These are phyloP conservation scores for Marasmius tenuissimus DNA, from an alignment of 1,284 basidiomycete genomes.

Conservation along the genomic window DNA sequence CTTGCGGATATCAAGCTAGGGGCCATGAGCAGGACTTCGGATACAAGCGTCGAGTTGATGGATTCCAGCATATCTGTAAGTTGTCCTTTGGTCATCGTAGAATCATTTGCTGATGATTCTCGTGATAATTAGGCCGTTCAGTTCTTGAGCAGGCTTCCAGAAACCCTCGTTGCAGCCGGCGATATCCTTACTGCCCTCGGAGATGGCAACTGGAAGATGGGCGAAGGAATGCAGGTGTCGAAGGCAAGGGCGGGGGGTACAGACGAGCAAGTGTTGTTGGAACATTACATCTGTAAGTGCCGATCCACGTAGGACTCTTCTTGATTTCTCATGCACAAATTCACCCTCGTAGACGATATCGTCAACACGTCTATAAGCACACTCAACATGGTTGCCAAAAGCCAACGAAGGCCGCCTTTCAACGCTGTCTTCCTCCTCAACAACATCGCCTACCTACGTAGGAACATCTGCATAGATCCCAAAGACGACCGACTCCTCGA, in stretches of 20 bases:
- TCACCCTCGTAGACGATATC: constrained; percentile 56
- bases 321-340: constrained; percentile 3
- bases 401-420: constrained; percentile 64
- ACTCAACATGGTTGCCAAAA: constrained; percentile 59
- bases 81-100: constrained; percentile 6
- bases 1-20: constrained; percentile 72
- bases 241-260: constrained; percentile 50
- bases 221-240: constrained; percentile 68
- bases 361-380: constrained; percentile 59
- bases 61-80: constrained; percentile 64
- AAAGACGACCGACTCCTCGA: constrained; percentile 40
- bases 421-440: constrained; percentile 77
- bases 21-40: constrained; percentile 38
- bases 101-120: constrained; percentile 3
- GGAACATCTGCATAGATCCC: constrained; percentile 54
- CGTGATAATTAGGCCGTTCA: constrained; percentile 50
- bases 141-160: constrained; percentile 68
- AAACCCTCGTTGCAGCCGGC: constrained; percentile 64
- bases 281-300: constrained; percentile 70
- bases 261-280: constrained; percentile 60
- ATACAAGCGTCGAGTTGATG: constrained; percentile 57
- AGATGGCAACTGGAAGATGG: constrained; percentile 88
- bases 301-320: background rate
- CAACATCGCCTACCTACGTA: constrained; percentile 69
- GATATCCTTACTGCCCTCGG: constrained; percentile 67